Evolutionary conservation across 2,329 filamentous ascomycete genomes (phyloP).

Genomic region (Mollisia scopiformis): DNA sequence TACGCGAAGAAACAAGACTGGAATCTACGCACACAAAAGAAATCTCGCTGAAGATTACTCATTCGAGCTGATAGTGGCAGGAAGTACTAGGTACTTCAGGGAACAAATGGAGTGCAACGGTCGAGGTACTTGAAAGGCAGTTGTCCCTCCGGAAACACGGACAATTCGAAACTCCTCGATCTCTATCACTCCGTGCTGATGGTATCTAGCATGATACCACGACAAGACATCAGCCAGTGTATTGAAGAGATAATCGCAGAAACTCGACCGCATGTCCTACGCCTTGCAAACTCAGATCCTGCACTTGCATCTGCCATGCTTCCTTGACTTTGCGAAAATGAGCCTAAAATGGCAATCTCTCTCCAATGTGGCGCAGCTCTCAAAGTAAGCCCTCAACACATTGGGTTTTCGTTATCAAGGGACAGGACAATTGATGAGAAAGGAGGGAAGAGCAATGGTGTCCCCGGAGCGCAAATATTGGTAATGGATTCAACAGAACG

Average conservation of each 20-base stretch:
- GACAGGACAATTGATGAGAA: no score
- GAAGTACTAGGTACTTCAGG: not conserved
- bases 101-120: not conserved
- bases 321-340: not conserved
- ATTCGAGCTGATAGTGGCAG: not conserved
- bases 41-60: not conserved
- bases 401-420: no score
- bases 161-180: no score
- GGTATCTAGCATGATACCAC: not conserved
- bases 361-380: no score
- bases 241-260: no score
- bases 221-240: no score
- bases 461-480: no score
- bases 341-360: not conserved
- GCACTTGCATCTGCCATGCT: not conserved
- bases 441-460: no score
- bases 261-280: no score
- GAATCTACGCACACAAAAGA: not conserved
- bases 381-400: no score
- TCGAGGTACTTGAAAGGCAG: not conserved
- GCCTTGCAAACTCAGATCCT: not conserved
- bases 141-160: not conserved
- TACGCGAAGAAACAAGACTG: not conserved
- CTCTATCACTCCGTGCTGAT: no score
- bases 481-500: no score